phyloP scores from a whole-genome alignment of 2,329 filamentous ascomycete genomes.

The Karstenula rhodostoma region DNA sequence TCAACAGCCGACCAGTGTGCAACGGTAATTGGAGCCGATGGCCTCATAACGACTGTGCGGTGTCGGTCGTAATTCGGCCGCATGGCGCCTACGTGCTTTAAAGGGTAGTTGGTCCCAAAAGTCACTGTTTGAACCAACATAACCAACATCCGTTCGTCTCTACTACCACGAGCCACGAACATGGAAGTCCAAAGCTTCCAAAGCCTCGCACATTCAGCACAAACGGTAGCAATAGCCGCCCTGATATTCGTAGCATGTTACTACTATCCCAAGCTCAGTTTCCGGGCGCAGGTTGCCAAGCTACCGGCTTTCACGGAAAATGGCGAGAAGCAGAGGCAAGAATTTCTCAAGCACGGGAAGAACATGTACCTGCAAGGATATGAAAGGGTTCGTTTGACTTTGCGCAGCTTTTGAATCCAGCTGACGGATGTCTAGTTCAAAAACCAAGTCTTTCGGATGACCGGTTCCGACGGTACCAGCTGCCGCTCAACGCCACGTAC shows the following conservation, averaged over 20 bases:
- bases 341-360: constrained; percentile 32
- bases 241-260: constrained; percentile 34
- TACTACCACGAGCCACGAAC: background rate
- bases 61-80: background rate
- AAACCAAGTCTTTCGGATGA: constrained; percentile 34
- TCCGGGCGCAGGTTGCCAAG: constrained; percentile 32
- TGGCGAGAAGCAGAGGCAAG: constrained; percentile 32
- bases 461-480: constrained; percentile 27
- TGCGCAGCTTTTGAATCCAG: background rate
- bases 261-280: constrained; percentile 32
- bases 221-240: constrained; percentile 23
- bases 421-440: constrained; percentile 37
- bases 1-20: background rate
- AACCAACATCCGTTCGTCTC: too few species aligned
- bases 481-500: background rate
- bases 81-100: background rate
- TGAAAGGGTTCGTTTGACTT: constrained; percentile 27
- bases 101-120: background rate
- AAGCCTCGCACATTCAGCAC: constrained; percentile 3
- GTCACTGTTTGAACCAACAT: too few species aligned
- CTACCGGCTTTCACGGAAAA: constrained; percentile 29
- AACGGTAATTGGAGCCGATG: background rate
- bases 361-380: constrained; percentile 40
- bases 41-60: background rate
- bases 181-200: constrained; percentile 13